These are phyloP conservation scores for Cladophialophora yegresii DNA, from an alignment of 2,329 filamentous ascomycete genomes.

Conservation along the genomic window DNA sequence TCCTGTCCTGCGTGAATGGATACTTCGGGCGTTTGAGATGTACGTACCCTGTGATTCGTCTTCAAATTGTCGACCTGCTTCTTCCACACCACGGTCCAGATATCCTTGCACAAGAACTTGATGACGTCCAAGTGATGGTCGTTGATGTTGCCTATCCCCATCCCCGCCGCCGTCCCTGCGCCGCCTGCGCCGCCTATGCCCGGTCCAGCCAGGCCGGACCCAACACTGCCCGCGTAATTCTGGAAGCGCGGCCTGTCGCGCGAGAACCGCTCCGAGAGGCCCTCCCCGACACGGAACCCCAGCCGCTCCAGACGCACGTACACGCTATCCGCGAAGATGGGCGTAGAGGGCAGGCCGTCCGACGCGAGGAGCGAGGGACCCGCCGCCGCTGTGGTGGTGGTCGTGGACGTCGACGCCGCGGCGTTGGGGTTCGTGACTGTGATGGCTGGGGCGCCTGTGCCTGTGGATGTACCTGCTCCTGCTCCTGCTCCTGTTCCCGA, in stretches of 20 bases:
- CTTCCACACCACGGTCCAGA: conserved; percentile 90
- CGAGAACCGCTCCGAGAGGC: conserved; percentile 75
- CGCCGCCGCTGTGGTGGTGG: not conserved
- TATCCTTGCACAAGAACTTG: conserved; percentile 97
- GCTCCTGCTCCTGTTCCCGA: not conserved
- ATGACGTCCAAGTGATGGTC: conserved; percentile 78
- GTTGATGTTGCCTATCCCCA: conserved; percentile 13
- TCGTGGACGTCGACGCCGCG: not conserved
- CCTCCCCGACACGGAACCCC: conserved; percentile 90
- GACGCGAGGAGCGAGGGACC: conserved; percentile 20
- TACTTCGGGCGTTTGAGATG: no score
- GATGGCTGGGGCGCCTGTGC: not conserved
- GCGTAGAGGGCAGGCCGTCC: conserved; percentile 47
- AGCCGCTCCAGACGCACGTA: conserved; percentile 80
- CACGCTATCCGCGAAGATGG: conserved; percentile 80
- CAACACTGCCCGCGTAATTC: conserved; percentile 52
- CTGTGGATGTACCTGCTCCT: conserved; percentile 1
- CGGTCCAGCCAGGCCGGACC: not conserved
- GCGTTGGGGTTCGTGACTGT: conserved; percentile 9
- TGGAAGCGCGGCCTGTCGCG: conserved; percentile 79
- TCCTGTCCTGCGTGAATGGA: no score
- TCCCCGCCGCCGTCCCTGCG: not conserved
- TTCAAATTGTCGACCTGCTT: conserved; percentile 99
- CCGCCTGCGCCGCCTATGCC: not conserved
- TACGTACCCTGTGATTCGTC: conserved; percentile 84